Evolutionary conservation across 768 basidiomycete genomes (phyloP).

Genomic region (Boletus pseudo-olivaceus): DNA sequence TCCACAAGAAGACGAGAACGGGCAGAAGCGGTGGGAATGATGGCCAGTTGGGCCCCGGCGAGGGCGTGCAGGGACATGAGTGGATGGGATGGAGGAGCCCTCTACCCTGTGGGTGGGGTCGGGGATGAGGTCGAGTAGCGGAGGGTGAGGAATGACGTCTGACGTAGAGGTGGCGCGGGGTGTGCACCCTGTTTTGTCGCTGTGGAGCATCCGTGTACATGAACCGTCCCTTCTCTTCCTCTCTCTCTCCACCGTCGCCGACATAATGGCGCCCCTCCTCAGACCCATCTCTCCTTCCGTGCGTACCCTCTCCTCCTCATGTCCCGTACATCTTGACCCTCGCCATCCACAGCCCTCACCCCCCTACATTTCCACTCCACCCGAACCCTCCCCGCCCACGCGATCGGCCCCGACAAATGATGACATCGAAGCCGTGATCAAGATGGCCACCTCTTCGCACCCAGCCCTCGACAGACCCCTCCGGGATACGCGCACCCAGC

Average conservation of each 20-base stretch:
- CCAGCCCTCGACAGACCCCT: constrained; percentile 48
- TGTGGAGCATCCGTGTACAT: constrained; percentile 35
- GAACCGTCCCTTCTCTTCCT: constrained; percentile 14
- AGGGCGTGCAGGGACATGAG: background rate
- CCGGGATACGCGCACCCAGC: constrained; percentile 88
- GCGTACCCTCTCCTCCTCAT: background rate
- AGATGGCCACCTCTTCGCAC: constrained; percentile 79
- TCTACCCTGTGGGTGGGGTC: background rate
- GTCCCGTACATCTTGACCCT: background rate
- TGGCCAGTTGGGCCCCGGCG: background rate
- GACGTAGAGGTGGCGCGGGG: constrained; percentile 31
- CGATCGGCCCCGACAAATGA: constrained; percentile 57
- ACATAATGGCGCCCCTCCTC: background rate
- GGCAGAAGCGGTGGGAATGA: too few relatives aligned
- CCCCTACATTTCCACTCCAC: background rate
- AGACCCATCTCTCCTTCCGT: constrained; percentile 19
- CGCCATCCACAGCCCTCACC: constrained; percentile 12
- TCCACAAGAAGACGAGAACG: too few relatives aligned
- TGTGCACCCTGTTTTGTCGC: constrained; percentile 33
- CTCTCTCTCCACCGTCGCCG: background rate
- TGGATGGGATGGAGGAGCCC: background rate
- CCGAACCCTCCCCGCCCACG: constrained; percentile 1
- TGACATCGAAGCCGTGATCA: constrained; percentile 90
- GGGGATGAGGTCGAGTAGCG: background rate
- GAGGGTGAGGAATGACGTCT: constrained; percentile 27